Base-by-base conservation (phyloP, 306 rosid species). In the Sicyos baderoa region DNA sequence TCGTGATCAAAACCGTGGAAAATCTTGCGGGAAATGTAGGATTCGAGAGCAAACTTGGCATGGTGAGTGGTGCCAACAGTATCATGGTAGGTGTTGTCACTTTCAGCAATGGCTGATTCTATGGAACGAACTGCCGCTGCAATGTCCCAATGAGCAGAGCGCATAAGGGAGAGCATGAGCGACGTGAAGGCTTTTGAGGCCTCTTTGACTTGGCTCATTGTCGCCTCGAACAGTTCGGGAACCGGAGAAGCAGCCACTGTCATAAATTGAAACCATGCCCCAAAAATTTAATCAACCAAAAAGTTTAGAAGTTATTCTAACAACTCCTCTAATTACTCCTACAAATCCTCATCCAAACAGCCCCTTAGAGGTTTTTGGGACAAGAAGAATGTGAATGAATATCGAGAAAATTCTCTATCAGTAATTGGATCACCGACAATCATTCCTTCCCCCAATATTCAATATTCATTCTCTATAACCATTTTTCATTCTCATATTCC, bases 1-100 rank as follows among this genome's bases (percentile, higher is more conserved):
- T 93, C 98, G 3, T 93, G 97, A 76, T 86, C 97, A 22, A 93
- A 93, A 15, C 94, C 97, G 75, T 86, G 98, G 74, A 93, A 89
- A 68, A 89, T 51, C 78, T 93, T 90, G 66, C 88, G 76, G 2
- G 88, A 79, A 57, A 93, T 79, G 61, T 93, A 93, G 4, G 97
- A 93, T 56, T 93, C 94, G 25, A 93, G 86, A 29, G 96, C 98
- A 73, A 82, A 85, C 79, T 88, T 93, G 67, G 98, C 97, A 65
- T 84, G 93, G 71, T 88, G 87, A 55, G 85, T 48, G 0, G 67
- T 50, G 16, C 61, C 18, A 29, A 83, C 68, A 25, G 85, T 70
- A 55, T 76, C 72, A n/a, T 69, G 77, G 22, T 42, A 13, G 76
- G 57, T 40, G 37, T 42, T 76, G 72, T 81, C 86, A 12, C 77